These are phyloP conservation scores for Ampelomyces quisqualis DNA, from an alignment of 2,329 filamentous ascomycete genomes.

Conservation along the genomic window DNA sequence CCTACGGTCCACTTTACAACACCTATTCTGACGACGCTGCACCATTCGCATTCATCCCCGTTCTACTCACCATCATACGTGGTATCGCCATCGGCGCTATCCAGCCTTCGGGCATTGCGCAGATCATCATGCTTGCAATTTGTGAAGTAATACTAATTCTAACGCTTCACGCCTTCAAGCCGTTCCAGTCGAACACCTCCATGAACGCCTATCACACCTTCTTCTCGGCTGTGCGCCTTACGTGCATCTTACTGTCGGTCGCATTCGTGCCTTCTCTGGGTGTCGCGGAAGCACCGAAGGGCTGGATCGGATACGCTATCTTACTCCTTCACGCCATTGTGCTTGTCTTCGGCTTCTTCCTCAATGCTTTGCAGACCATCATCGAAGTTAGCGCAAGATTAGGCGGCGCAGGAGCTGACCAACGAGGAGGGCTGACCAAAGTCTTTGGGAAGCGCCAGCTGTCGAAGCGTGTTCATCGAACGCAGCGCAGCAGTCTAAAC, in stretches of 20 bases:
- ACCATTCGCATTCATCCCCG: constrained; percentile 83
- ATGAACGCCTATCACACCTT: constrained; percentile 96
- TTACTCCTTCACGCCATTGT: constrained; percentile 82
- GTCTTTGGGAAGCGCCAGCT: constrained; percentile 87
- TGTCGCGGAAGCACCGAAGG: constrained; percentile 75
- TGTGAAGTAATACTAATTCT: constrained; percentile 90
- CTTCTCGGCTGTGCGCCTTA: constrained; percentile 75
- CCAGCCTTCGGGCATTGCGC: constrained; percentile 88
- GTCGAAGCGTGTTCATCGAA: constrained; percentile 67
- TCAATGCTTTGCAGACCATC: constrained; percentile 87
- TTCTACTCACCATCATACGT: constrained; percentile 79
- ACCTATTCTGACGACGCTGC: constrained; percentile 94
- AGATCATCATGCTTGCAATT: constrained; percentile 87
- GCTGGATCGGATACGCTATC: constrained; percentile 94
- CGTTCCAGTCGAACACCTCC: constrained; percentile 86
- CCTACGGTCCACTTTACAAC: constrained; percentile 94
- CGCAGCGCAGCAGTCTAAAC: constrained; percentile 75
- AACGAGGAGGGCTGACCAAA: constrained; percentile 79
- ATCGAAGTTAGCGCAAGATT: constrained; percentile 84
- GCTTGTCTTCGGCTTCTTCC: constrained; percentile 85
- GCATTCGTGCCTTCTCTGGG: constrained; percentile 82
- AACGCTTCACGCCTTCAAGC: constrained; percentile 83
- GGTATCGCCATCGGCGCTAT: constrained; percentile 90
- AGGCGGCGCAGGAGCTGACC: constrained; percentile 76
- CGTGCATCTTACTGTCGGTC: constrained; percentile 57